These are phyloP conservation scores for Stemphylium beticola DNA, from an alignment of 2,329 filamentous ascomycete genomes.

Conservation along the genomic window DNA sequence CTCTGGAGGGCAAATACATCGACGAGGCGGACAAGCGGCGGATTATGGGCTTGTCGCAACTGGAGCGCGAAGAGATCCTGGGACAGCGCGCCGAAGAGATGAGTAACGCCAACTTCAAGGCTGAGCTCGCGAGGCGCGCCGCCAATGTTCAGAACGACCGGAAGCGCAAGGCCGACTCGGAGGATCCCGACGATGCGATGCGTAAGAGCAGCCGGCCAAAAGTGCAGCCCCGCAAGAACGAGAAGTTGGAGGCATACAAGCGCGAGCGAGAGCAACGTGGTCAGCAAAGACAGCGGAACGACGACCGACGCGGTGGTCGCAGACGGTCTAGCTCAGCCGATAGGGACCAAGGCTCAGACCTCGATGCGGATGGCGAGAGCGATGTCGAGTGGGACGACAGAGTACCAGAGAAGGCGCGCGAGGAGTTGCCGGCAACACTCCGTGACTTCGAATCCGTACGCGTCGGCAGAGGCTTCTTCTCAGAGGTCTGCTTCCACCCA, in stretches of 20 bases:
- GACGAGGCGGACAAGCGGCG: constrained; percentile 61
- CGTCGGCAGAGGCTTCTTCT: constrained; percentile 84
- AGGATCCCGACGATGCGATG: constrained; percentile 78
- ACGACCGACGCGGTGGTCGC: constrained; percentile 56
- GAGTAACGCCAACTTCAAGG: constrained; percentile 80
- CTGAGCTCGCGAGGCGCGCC: constrained; percentile 79
- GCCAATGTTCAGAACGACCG: constrained; percentile 65
- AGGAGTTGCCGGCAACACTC: constrained; percentile 73
- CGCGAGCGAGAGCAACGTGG: constrained; percentile 65
- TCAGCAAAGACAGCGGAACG: constrained; percentile 59
- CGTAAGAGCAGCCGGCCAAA: constrained; percentile 67
- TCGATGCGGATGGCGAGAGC: constrained; percentile 72
- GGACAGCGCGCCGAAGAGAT: constrained; percentile 85
- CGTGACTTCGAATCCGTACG: constrained; percentile 84
- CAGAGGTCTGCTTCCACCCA: constrained; percentile 90
- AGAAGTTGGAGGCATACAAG: constrained; percentile 72
- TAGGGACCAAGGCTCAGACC: constrained; percentile 58
- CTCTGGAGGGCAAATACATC: constrained; percentile 82
- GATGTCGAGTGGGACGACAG: constrained; percentile 75
- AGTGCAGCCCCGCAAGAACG: constrained; percentile 65
- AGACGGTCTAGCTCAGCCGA: constrained; percentile 52
- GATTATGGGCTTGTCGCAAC: constrained; percentile 86
- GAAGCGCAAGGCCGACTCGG: constrained; percentile 77
- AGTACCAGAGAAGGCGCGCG: constrained; percentile 60
- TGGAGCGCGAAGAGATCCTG: constrained; percentile 88